These are phyloP conservation scores for Phytophthora melonis DNA, from an alignment of 352 stramenopile species.

Conservation along the genomic window DNA sequence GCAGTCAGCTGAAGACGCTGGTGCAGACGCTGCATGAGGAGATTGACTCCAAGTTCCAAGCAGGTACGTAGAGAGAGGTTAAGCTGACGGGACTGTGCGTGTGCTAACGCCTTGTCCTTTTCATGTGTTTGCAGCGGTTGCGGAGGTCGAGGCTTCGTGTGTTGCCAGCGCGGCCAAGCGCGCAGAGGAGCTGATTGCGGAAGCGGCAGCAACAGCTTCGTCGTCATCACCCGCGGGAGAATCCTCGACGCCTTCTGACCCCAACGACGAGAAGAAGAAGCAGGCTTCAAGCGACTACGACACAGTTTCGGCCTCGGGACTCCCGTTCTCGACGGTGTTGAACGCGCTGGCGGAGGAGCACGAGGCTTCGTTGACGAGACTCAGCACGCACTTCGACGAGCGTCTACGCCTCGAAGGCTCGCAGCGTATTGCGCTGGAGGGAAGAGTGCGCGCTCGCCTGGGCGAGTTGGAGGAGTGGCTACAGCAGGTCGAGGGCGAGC, in stretches of 20 bases:
- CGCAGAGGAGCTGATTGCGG: conserved; percentile 25
- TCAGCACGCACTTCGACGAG: conserved; percentile 80
- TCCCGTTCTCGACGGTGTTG: conserved; percentile 65
- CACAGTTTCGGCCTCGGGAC: conserved; percentile 15
- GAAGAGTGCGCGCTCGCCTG: conserved; percentile 59
- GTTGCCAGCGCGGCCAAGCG: conserved; percentile 23
- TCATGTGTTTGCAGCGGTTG: conserved; percentile 14
- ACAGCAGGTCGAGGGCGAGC: conserved; percentile 80
- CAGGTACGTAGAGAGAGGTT: conserved; percentile 30
- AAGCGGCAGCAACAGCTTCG: conserved; percentile 11
- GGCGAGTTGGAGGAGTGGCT: conserved; percentile 83
- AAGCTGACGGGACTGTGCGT: background rate
- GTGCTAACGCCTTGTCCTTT: background rate
- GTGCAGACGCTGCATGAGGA: conserved; percentile 79
- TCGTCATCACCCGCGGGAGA: conserved; percentile 27
- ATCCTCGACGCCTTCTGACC: conserved; percentile 23
- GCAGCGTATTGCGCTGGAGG: conserved; percentile 70
- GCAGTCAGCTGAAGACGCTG: conserved; percentile 72
- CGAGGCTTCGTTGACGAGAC: conserved; percentile 68
- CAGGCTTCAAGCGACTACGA: conserved; percentile 13
- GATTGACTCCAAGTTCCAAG: conserved; percentile 68
- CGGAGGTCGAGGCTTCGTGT: conserved; percentile 29
- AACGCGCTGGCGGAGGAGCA: conserved; percentile 71
- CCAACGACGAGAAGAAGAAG: conserved; percentile 23
- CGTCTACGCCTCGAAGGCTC: conserved; percentile 67